Evolutionary conservation across 257 asterid species (phyloP).

Genomic region (Apocynum venetum): DNA sequence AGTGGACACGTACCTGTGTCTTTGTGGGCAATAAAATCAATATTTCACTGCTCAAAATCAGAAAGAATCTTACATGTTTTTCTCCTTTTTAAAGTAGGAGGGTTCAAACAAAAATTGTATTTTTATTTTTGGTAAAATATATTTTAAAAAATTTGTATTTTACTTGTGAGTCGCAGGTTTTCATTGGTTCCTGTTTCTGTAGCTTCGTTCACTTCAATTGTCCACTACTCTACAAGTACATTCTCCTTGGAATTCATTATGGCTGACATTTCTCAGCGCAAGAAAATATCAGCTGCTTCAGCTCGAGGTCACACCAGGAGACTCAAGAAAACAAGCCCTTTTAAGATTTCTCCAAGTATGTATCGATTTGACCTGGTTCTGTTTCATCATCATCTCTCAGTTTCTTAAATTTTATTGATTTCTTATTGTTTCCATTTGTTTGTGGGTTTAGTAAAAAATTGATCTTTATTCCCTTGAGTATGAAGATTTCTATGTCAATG

Average conservation of each 20-base stretch:
- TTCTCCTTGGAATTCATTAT: background rate
- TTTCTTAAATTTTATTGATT: background rate
- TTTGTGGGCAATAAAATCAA: no score
- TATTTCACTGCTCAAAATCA: no score
- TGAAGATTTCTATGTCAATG: background rate
- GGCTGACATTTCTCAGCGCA: constrained; percentile 2
- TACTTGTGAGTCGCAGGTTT: background rate
- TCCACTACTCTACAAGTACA: background rate
- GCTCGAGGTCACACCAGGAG: constrained; percentile 44
- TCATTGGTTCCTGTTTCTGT: background rate
- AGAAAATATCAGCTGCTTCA: constrained; percentile 44
- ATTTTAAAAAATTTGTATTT: no score
- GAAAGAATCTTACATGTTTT: no score
- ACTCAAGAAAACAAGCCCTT: constrained; percentile 18
- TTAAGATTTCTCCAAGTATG: constrained; percentile 20
- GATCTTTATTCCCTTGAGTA: background rate
- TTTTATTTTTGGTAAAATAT: no score
- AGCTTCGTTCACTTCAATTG: background rate
- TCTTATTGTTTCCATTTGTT: background rate
- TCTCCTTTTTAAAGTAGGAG: no score
- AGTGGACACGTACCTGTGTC: no score
- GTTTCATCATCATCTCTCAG: background rate
- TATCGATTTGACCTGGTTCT: background rate
- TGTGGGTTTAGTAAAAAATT: background rate
- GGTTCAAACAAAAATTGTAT: no score